Conservation (phyloP, 2,329 filamentous ascomycete species). For the Nannizzia gypsea region DNA sequence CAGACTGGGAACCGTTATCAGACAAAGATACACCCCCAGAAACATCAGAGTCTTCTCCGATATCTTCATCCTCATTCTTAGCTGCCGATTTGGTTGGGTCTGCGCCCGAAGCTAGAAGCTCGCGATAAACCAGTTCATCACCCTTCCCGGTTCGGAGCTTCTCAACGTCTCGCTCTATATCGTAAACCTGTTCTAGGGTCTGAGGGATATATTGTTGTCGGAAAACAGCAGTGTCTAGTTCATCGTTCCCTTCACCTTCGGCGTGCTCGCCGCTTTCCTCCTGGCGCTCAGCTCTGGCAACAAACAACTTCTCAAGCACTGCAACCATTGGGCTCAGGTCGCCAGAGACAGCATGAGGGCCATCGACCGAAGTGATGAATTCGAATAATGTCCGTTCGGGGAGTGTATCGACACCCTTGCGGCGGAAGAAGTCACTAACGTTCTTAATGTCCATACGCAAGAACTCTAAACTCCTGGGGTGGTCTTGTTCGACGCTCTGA, state of each 20-base stretch:
- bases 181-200: slow-evolving; percentile 89
- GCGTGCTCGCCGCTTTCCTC: slow-evolving; percentile 34
- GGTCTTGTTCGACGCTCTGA: slow-evolving; percentile 93
- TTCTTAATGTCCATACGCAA: slow-evolving; percentile 98
- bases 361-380: slow-evolving; percentile 60
- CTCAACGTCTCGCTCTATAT: slow-evolving; percentile 81
- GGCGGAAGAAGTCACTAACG: slow-evolving; percentile 79
- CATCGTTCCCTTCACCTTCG: slow-evolving; percentile 44
- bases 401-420: slow-evolving; percentile 71
- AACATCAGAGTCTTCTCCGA: slow-evolving; percentile 25
- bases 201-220: slow-evolving; percentile 94
- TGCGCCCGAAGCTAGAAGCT: slow-evolving; percentile 63
- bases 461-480: slow-evolving; percentile 85
- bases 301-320: slow-evolving; percentile 56
- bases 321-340: slow-evolving; percentile 46
- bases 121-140: slow-evolving; percentile 70
- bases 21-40: slow-evolving; percentile 31
- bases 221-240: slow-evolving; percentile 85
- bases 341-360: slow-evolving; percentile 26
- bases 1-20: slow-evolving; percentile 30
- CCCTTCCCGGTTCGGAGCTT: slow-evolving; percentile 62
- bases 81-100: slow-evolving; percentile 16
- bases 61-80: slow-evolving; percentile 23
- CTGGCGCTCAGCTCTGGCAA: slow-evolving; percentile 39
- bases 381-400: slow-evolving; percentile 69